phyloP scores from a whole-genome alignment of 345 rosid genomes.

The Linum trigynum region DNA sequence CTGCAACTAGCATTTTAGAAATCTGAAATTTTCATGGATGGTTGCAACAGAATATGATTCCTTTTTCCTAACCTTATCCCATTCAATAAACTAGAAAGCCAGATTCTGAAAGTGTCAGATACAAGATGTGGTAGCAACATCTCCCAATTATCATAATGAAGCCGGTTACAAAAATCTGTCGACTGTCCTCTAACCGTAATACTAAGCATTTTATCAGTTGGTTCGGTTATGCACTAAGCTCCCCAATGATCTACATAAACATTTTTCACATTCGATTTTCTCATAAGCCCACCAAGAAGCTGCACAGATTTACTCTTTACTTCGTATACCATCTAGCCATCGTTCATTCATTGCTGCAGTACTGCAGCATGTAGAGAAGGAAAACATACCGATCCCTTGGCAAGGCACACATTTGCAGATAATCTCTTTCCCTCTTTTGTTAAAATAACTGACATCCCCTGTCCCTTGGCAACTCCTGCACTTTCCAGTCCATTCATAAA shows the following conservation, averaged over 20 bases:
- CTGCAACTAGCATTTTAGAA: too few species aligned
- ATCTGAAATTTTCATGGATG: too few species aligned
- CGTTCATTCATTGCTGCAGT: neutral
- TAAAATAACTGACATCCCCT: constrained; percentile 72
- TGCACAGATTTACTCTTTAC: too few species aligned
- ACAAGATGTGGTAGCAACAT: too few species aligned
- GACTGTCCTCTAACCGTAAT: too few species aligned
- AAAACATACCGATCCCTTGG: constrained; percentile 64
- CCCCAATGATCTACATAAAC: too few species aligned
- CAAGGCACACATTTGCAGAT: constrained; percentile 87
- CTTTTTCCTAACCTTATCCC: neutral
- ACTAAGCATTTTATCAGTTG: too few species aligned
- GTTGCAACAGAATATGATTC: neutral
- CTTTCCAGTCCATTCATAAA: constrained; percentile 95
- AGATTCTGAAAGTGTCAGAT: neutral
- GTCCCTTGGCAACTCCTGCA: constrained; percentile 90
- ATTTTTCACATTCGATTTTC: too few species aligned
- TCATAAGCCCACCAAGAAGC: too few species aligned
- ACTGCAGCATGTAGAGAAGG: constrained; percentile 2
- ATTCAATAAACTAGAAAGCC: neutral
- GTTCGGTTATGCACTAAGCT: too few species aligned
- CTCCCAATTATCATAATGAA: too few species aligned
- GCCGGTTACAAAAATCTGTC: too few species aligned
- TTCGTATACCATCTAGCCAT: neutral
- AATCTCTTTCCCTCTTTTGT: constrained; percentile 73